phyloP scores from a whole-genome alignment of 2,329 filamentous ascomycete genomes.

The Colletotrichum sp. region DNA sequence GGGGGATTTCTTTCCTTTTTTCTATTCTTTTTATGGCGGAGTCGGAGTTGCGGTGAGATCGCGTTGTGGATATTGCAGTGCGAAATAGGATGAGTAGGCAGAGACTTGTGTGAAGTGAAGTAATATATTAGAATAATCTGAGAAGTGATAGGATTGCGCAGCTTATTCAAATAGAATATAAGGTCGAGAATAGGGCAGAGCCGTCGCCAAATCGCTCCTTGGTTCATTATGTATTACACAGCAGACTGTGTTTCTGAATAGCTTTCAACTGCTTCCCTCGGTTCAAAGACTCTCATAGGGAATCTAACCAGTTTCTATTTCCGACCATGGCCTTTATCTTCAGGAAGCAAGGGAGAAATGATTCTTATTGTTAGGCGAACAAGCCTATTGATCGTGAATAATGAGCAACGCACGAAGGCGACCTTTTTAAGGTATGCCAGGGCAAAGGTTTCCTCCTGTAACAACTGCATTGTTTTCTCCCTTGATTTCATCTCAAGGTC shows the following conservation, averaged over 20 bases:
- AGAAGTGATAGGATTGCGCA: background rate
- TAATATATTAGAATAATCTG: background rate
- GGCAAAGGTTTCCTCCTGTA: fast-evolving
- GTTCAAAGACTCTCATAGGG: background rate
- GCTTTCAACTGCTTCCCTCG: background rate
- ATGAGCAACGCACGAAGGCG: background rate
- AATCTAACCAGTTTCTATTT: background rate
- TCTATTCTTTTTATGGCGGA: background rate
- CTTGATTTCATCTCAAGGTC: background rate
- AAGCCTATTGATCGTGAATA: background rate
- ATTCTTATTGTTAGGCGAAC: background rate
- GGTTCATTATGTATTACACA: background rate
- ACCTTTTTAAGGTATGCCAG: background rate
- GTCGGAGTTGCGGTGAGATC: fast-evolving
- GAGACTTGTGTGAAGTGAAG: fast-evolving
- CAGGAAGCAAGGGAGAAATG: fast-evolving
- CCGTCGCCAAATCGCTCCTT: background rate
- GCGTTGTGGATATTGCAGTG: fast-evolving
- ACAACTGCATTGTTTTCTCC: background rate
- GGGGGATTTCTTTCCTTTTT: too few relatives aligned
- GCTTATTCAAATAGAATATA: background rate
- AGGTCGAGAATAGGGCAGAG: fast-evolving
- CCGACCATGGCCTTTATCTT: fast-evolving
- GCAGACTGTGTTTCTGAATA: background rate
- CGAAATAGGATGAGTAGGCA: fast-evolving